Conservation (phyloP, 75 land plant species). For the Sequoia sempervirens region DNA sequence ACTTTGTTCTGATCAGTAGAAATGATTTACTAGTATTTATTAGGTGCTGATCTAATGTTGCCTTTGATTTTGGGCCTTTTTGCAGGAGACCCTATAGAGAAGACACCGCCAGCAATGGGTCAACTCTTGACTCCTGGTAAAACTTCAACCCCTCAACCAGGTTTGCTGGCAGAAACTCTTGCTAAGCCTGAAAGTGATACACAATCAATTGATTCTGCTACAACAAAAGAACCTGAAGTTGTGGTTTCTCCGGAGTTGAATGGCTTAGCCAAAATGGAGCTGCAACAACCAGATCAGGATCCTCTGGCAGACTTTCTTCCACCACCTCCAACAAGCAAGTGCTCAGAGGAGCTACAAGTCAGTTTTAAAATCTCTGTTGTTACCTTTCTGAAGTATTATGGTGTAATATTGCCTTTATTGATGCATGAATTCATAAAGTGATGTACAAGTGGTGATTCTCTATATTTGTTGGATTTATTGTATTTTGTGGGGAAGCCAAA, state of each 20-base stretch:
- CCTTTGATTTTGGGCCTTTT: neutral
- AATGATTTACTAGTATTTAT: neutral
- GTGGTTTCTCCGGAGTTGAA: slow-evolving; percentile 11
- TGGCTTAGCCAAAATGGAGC: slow-evolving; percentile 8
- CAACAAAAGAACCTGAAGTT: slow-evolving; percentile 19
- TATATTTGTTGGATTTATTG: neutral
- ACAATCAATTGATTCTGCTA: slow-evolving; percentile 11
- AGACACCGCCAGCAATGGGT: slow-evolving; percentile 19
- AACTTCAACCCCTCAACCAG: slow-evolving; percentile 12
- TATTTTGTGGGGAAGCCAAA: neutral
- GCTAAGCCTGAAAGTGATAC: slow-evolving; percentile 20
- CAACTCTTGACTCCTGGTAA: slow-evolving; percentile 23
- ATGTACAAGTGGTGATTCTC: too few relatives aligned
- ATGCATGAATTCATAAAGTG: neutral
- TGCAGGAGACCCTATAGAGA: slow-evolving; percentile 23
- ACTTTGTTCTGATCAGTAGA: neutral
- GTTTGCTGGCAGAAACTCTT: slow-evolving; percentile 22
- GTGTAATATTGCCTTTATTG: neutral
- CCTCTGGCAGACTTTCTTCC: slow-evolving; percentile 64
- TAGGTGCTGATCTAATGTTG: neutral
- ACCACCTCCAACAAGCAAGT: slow-evolving; percentile 59
- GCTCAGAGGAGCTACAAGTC: slow-evolving; percentile 82
- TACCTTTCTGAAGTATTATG: neutral
- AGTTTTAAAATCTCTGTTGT: neutral
- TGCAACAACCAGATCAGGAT: slow-evolving; percentile 31